phyloP scores from a whole-genome alignment of 2,329 filamentous ascomycete species.

The Talaromyces marneffei region DNA sequence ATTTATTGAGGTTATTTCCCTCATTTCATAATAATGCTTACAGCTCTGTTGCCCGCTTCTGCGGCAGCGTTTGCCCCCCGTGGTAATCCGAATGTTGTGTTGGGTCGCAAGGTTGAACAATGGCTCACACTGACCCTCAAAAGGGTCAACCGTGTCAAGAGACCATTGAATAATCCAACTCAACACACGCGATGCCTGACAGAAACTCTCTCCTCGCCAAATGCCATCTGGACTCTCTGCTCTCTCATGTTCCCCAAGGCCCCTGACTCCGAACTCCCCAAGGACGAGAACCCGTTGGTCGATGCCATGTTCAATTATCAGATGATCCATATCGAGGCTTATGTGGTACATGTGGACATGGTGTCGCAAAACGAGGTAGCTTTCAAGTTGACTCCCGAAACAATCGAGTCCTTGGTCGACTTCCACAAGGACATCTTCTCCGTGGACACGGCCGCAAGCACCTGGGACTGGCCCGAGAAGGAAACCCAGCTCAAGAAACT shows the following conservation, averaged over 20 bases:
- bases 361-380: constrained; percentile 95
- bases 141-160: constrained; percentile 93
- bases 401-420: constrained; percentile 86
- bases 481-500: constrained; percentile 94
- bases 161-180: constrained; percentile 90
- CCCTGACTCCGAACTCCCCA: constrained; percentile 75
- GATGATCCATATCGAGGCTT: constrained; percentile 88
- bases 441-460: constrained; percentile 79
- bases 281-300: constrained; percentile 73
- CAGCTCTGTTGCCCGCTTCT: constrained; percentile 87
- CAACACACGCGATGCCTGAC: constrained; percentile 95
- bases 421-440: constrained; percentile 97
- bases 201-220: constrained; percentile 81
- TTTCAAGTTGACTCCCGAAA: constrained; percentile 92
- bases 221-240: constrained; percentile 90
- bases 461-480: constrained; percentile 95
- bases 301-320: constrained; percentile 91
- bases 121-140: constrained; percentile 97
- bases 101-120: constrained; percentile 85
- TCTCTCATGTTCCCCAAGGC: constrained; percentile 90
- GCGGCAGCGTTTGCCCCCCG: constrained; percentile 93
- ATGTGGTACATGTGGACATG: constrained; percentile 99
- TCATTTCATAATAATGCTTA: constrained; percentile 63
- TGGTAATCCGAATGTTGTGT: constrained; percentile 88
- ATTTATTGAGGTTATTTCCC: constrained; percentile 30